phyloP scores from a whole-genome alignment of 2,329 filamentous ascomycete species.

The Stachybotrys chlorohalonatus region DNA sequence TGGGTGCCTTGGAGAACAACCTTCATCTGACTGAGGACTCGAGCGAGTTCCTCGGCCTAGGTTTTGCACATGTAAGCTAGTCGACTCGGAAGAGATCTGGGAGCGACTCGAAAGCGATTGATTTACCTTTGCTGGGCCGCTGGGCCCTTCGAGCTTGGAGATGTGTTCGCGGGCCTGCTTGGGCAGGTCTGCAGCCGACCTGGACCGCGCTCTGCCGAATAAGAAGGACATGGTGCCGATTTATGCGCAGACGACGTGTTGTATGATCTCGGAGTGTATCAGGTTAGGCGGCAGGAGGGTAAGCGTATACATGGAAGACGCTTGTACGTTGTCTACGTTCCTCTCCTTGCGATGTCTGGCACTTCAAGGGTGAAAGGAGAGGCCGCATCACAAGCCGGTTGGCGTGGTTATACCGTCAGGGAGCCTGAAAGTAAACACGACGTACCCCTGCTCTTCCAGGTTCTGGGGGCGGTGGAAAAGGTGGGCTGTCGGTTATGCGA shows the following conservation, averaged over 20 bases:
- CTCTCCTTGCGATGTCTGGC: neutral
- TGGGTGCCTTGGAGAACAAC: constrained; percentile 85
- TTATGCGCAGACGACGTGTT: neutral
- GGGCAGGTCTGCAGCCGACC: constrained; percentile 43
- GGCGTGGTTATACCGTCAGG: neutral
- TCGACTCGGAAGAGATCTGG: neutral
- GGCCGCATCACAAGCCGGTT: neutral
- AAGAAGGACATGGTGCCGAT: constrained; percentile 40
- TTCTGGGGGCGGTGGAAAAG: neutral
- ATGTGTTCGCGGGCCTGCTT: constrained; percentile 48
- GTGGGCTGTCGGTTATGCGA: neutral
- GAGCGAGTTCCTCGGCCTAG: constrained; percentile 79
- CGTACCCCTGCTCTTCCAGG: neutral
- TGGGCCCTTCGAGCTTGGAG: constrained; percentile 40
- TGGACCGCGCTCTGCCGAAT: constrained; percentile 42
- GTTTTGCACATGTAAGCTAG: neutral
- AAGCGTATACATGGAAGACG: neutral
- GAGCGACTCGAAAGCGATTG: neutral
- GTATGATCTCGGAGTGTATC: neutral
- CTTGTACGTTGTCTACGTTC: neutral
- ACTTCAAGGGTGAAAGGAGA: neutral
- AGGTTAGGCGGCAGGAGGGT: neutral
- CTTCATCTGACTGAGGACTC: constrained; percentile 85
- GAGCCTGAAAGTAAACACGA: neutral
- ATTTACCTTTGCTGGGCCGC: constrained; percentile 36